phyloP scores from a whole-genome alignment of 2,329 filamentous ascomycete genomes.

The Metarhizium humberi region DNA sequence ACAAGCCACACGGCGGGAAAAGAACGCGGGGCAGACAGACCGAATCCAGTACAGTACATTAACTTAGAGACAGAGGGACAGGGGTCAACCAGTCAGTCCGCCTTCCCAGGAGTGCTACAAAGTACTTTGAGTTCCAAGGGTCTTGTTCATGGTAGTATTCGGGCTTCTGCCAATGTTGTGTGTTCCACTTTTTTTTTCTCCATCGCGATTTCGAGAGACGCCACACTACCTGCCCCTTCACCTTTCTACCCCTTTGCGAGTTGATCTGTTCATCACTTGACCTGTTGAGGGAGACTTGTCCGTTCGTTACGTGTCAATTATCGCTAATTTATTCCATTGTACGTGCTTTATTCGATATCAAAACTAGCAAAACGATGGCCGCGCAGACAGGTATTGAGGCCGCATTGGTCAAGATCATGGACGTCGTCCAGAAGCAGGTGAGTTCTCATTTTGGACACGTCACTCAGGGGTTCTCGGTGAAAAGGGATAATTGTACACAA shows the following conservation, averaged over 20 bases:
- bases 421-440: conserved; percentile 14
- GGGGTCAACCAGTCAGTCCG: too few species aligned
- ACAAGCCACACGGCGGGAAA: too few species aligned
- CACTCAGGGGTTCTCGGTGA: not conserved
- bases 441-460: conserved; percentile 3
- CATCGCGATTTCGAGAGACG: not conserved
- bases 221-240: not conserved
- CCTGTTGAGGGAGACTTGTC: not conserved
- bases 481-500: not conserved
- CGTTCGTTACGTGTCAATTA: not conserved
- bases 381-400: conserved; percentile 10
- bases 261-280: conserved; percentile 1
- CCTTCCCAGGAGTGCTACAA: too few species aligned
- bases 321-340: not conserved
- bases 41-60: too few species aligned
- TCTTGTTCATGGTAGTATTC: not conserved
- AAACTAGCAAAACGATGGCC: conserved; percentile 4
- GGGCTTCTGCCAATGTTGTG: too few species aligned
- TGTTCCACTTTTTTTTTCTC: conserved; percentile 4
- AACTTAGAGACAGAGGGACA: too few species aligned
- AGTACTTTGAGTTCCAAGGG: not conserved
- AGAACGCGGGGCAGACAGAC: too few species aligned
- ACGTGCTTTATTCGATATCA: not conserved
- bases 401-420: conserved; percentile 13
- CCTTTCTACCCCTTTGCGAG: not conserved